Conservation (phyloP, 2,329 filamentous ascomycete genomes). For the Colletotrichum limetticola region DNA sequence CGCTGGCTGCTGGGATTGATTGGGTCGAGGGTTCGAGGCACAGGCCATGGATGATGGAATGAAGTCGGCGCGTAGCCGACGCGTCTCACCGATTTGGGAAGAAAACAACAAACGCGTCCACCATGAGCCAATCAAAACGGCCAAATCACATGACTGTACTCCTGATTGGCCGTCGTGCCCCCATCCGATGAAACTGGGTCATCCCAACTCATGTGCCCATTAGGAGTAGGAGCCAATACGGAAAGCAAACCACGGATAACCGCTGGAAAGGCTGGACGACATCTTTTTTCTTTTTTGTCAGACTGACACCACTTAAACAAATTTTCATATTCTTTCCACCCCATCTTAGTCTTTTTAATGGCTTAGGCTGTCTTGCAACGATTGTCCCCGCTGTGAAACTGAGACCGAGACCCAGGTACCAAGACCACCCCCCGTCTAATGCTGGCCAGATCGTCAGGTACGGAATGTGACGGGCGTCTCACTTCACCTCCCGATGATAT, state of each 20-base stretch:
- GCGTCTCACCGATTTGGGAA: slow-evolving; percentile 21
- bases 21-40: slow-evolving; percentile 12
- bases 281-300: slow-evolving; percentile 16
- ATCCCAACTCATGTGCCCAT: slow-evolving; percentile 12
- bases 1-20: slow-evolving; percentile 19
- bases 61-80: slow-evolving; percentile 29
- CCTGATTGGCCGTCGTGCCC: slow-evolving; percentile 15
- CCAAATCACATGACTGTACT: neutral
- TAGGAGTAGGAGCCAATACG: neutral
- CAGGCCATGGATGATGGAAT: slow-evolving; percentile 25
- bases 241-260: slow-evolving; percentile 20
- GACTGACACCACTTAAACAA: neutral
- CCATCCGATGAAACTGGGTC: slow-evolving; percentile 20
- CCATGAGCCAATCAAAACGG: slow-evolving; percentile 15
- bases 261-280: slow-evolving; percentile 19
- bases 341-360: neutral
- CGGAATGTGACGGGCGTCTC: slow-evolving; percentile 31
- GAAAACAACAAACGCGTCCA: slow-evolving; percentile 32
- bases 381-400: slow-evolving; percentile 26
- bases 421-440: slow-evolving; percentile 9
- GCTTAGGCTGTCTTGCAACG: slow-evolving; percentile 26
- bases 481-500: slow-evolving; percentile 26
- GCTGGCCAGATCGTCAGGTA: slow-evolving; percentile 35
- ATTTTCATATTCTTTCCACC: neutral
- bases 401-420: slow-evolving; percentile 7